Base-by-base conservation (phyloP, 306 rosid genomes). In the Trichosanthes cucumerina region DNA sequence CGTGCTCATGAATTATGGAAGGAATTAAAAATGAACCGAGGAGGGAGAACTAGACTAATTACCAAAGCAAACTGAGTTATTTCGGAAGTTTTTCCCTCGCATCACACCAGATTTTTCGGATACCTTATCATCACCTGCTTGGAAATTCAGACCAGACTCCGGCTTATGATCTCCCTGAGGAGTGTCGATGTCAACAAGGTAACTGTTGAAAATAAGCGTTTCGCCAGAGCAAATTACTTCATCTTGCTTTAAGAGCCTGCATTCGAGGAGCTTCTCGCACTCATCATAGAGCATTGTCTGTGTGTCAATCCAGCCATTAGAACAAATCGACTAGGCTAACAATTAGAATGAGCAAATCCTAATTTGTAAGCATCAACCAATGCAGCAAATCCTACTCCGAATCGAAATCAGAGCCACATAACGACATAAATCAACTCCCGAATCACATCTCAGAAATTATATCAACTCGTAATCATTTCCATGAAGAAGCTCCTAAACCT, bases 211-310 rank as follows among this genome's bases (percentile, higher is more conserved):
- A 1, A 80, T 63, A 73, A 88, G 88, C 9, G 88, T 79, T 78
- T 87, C 95, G 36, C 96, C 95, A 34, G 79, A 76, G 41, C 77
- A 33, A 78, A 90, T 85, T 21, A 75, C 75, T 83, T 92, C 97
- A 21, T 89, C 91, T 11, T 68, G 84, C 89, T 88, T 94, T 89
- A 89, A 81, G 39, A 89, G 12, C 78, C 89, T 85, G 79, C 93
- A 89, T 84, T 84, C 93, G 88, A 92, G 72, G 70, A 92, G 85
- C 54, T 88, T 90, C 75, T 86, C 87, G 85, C 85, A 82, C 75
- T 88, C 96, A 39, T 92, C 97, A 74, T 85, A 92, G 57, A 92
- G 89, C 84, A 59, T 10, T 38, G 89, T 78, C 98, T 90, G 84
- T 66, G 13, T 18, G 58, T 23, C 16, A 76, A 81, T 74, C 80